A percentile compares a stretch with the other conserved stretches of the same genome.
Conservation (phyloP, 441 rosid genomes). For the Theobroma grandiflorum region DNA sequence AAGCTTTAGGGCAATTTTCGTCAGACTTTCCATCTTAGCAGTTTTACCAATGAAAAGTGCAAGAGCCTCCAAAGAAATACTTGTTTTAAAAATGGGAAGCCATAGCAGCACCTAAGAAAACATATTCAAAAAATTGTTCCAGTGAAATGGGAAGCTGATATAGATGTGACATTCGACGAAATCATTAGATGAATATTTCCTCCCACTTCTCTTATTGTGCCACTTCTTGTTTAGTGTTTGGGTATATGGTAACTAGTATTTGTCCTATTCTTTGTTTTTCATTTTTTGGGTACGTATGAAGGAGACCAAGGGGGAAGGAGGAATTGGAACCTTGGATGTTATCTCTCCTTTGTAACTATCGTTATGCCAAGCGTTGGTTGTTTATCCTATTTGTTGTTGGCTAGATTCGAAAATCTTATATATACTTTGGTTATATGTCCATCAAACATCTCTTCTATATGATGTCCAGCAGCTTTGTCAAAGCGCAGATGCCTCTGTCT, state of each 20-base stretch:
- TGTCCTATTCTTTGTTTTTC: background rate
- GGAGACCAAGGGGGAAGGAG: background rate
- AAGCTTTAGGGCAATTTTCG: background rate
- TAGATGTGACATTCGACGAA: background rate
- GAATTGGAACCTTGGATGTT: background rate
- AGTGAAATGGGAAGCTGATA: conserved; percentile 10
- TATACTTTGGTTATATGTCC: background rate
- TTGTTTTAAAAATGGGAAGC: background rate
- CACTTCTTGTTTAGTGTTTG: background rate
- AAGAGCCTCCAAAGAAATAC: background rate
- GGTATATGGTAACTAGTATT: background rate
- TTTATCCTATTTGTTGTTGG: background rate
- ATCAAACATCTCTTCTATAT: conserved; percentile 6
- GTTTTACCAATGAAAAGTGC: background rate
- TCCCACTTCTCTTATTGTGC: background rate
- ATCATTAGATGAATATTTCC: conserved; percentile 14
- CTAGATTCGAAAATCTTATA: background rate
- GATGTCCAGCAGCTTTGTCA: background rate
- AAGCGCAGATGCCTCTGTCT: background rate
- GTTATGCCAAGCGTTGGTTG: background rate
- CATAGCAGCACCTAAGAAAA: background rate
- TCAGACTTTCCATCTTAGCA: background rate
- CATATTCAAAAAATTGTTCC: background rate
- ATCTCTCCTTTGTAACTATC: background rate
- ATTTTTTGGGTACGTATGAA: background rate